Evolutionary conservation across 148 eudicot genomes (phyloP).

Genomic region (Drosera capensis): DNA sequence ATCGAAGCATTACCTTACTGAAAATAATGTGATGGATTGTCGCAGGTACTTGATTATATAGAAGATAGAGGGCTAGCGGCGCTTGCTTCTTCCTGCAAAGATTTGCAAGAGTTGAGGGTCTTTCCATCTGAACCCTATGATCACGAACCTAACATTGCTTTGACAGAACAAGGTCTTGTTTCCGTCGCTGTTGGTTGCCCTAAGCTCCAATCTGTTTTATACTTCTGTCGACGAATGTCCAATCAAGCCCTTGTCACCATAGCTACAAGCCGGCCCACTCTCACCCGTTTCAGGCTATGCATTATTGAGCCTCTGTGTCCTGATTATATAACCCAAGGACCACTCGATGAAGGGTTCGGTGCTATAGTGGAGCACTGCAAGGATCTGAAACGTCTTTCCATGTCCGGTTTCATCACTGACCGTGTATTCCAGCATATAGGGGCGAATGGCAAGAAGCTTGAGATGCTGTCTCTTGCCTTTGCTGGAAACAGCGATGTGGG

Average conservation of each 20-base stretch:
- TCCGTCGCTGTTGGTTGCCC: constrained; percentile 60
- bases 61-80: constrained; percentile 53
- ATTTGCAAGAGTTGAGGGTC: constrained; percentile 52
- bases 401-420: constrained; percentile 61
- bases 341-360: constrained; percentile 61
- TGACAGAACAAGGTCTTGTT: constrained; percentile 66
- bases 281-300: constrained; percentile 53
- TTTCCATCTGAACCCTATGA: constrained; percentile 70
- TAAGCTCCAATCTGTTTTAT: constrained; percentile 52
- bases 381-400: constrained; percentile 43
- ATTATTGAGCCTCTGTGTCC: constrained; percentile 54
- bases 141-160: constrained; percentile 34
- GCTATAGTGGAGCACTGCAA: constrained; percentile 63
- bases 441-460: constrained; percentile 45
- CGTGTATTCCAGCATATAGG: constrained; percentile 48
- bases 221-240: constrained; percentile 71
- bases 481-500: constrained; percentile 65
- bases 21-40: too few relatives aligned
- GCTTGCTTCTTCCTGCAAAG: constrained; percentile 46
- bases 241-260: constrained; percentile 49
- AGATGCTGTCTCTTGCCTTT: constrained; percentile 70
- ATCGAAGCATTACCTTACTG: neutral
- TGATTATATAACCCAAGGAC: constrained; percentile 45
- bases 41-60: constrained; percentile 63
- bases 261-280: constrained; percentile 42